Evolutionary conservation across 768 basidiomycete genomes (phyloP).

Genomic region (Chalciporus chontae): DNA sequence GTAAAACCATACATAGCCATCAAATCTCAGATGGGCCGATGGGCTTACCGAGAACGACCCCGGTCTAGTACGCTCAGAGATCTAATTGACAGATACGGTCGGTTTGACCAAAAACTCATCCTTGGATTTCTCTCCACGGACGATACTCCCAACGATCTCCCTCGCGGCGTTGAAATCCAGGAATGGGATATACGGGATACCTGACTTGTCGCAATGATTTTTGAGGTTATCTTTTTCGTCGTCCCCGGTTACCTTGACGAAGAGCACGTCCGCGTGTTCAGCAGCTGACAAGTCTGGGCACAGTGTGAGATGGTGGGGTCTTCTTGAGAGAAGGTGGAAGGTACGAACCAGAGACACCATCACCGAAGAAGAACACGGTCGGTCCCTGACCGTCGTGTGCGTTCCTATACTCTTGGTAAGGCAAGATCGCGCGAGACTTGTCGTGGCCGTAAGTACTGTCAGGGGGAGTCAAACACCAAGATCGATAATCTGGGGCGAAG

Average conservation of each 20-base stretch:
- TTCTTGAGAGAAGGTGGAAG: neutral
- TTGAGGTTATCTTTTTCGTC: constrained; percentile 81
- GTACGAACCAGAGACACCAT: constrained; percentile 85
- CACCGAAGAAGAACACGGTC: constrained; percentile 93
- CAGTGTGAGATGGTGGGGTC: neutral
- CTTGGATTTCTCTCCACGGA: constrained; percentile 52
- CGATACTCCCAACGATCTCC: constrained; percentile 59
- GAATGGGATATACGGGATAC: constrained; percentile 80
- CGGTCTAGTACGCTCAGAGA: neutral
- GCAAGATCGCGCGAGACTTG: constrained; percentile 92
- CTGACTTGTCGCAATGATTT: constrained; percentile 73
- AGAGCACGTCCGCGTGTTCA: constrained; percentile 87
- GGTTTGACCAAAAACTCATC: constrained; percentile 20
- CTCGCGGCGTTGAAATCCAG: constrained; percentile 63
- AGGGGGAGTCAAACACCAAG: neutral
- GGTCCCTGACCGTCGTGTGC: constrained; percentile 39
- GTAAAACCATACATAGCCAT: neutral
- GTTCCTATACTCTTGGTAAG: constrained; percentile 56
- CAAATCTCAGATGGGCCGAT: neutral
- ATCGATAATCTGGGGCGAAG: neutral
- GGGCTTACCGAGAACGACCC: neutral
- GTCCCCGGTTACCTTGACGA: constrained; percentile 78
- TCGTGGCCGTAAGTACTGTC: constrained; percentile 87
- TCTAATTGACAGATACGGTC: neutral
- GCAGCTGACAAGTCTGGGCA: constrained; percentile 86